Evolutionary conservation across 1,139 yeast species (phyloP), one percentile per base, ranked within the genome.

Genomic region (Saccharomyces hybrid): DNA sequence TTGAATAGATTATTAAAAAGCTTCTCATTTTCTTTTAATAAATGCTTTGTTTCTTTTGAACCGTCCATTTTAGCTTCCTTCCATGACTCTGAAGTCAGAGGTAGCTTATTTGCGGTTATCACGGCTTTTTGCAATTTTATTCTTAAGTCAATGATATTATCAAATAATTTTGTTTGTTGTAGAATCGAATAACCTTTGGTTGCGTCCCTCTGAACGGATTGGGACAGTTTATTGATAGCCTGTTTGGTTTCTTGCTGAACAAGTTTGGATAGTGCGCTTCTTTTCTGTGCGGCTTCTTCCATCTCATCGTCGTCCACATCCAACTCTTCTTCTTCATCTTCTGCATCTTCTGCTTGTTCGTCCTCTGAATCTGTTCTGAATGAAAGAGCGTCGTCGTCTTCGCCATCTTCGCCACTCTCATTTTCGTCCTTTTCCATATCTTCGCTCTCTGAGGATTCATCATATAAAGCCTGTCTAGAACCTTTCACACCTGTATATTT

Each of bases 91-190:
- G 62, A 55, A 52, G 76, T 70, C 5, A 80, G 60, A 1, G 97
- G 96, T 49, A 90, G 73, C 57, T 76, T 67, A 66, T 90, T 91
- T 7, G 86, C 73, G 28, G 78, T 76, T n/a, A 78, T 76, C 50
- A 91, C 64, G 1, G 95, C 87, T 65, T 89, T 90, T 68, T 95
- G 99, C 23, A 89, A 66, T 64, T 87, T 88, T 65, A 95, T 88
- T 67, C 99, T 81, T 13, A 84, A 68, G 62, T 93, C 98, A 27
- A 95, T 76, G 48, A 89, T 76, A 23, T 79, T 78, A 62, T 95
- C 99, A 67, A 87, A 91, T 23, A 83, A 67, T 56, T 79, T 78
- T 63, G 86, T 82, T 67, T 95, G 99, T 53, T 83, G 80, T 53
- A 84, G 72, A 8, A 93, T 84, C 1, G 96, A 84, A 65, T 78